Conservation (phyloP, 495 filamentous ascomycete genomes). For the Sabuloglossum arenarium region DNA sequence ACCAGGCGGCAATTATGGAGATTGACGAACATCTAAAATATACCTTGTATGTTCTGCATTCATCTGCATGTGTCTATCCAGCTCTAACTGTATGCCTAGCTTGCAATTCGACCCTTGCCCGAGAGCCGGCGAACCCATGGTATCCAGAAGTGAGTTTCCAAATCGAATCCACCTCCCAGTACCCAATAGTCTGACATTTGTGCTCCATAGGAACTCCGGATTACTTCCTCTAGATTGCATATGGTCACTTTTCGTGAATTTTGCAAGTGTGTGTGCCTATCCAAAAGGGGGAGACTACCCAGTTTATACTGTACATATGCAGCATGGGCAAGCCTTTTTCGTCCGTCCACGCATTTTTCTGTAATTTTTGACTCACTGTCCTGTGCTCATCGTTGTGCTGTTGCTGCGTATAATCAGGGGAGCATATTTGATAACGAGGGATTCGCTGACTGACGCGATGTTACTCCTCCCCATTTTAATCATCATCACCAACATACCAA, state of each 20-base stretch:
- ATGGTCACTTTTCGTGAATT: background rate
- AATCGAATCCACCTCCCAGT: background rate
- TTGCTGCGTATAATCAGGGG: too few relatives aligned
- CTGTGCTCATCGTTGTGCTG: too few relatives aligned
- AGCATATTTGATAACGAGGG: too few relatives aligned
- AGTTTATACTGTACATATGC: background rate
- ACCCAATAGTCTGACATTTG: constrained; percentile 6
- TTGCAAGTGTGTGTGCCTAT: background rate
- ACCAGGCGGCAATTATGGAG: constrained; percentile 99
- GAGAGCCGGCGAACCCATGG: constrained; percentile 93
- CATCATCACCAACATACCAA: too few relatives aligned
- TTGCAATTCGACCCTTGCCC: constrained; percentile 99
- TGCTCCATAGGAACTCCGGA: constrained; percentile 54
- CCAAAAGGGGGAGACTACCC: background rate
- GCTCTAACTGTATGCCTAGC: constrained; percentile 27
- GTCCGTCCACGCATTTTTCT: background rate
- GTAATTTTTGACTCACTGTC: background rate
- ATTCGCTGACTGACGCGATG: too few relatives aligned
- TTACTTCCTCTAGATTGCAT: constrained; percentile 59
- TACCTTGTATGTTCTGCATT: constrained; percentile 65
- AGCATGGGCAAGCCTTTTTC: background rate
- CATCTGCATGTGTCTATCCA: constrained; percentile 2
- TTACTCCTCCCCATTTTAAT: too few relatives aligned
- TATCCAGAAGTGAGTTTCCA: constrained; percentile 54
- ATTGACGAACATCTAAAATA: constrained; percentile 99